These are phyloP conservation scores for Hypericum androsaemum DNA, from an alignment of 345 rosid genomes.

Conservation along the genomic window DNA sequence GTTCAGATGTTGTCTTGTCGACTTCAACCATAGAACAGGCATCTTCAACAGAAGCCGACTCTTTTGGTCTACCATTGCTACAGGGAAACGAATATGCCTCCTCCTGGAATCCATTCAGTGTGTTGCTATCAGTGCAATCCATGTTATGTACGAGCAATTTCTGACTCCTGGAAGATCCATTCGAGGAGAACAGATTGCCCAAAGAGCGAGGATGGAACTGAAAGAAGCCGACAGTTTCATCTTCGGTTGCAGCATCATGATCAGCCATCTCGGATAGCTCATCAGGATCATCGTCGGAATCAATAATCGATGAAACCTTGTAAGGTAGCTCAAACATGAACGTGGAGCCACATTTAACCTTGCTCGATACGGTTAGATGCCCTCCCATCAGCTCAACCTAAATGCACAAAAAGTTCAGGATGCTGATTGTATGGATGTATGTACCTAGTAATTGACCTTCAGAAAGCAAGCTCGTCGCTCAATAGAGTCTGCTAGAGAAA, in stretches of 20 bases:
- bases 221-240: constrained; percentile 61
- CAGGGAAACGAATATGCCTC: constrained; percentile 32
- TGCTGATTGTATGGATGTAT: no score
- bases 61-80: constrained; percentile 29
- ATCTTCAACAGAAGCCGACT: constrained; percentile 36
- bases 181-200: constrained; percentile 50
- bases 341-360: constrained; percentile 68
- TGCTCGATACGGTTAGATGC: constrained; percentile 72
- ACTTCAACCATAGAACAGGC: constrained; percentile 42
- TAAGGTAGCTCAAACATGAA: constrained; percentile 85
- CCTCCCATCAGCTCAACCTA: constrained; percentile 99
- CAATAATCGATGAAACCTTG: constrained; percentile 45
- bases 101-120: constrained; percentile 27
- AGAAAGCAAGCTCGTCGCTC: constrained; percentile 1
- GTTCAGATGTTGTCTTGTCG: constrained; percentile 35
- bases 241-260: constrained; percentile 47
- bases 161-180: constrained; percentile 37
- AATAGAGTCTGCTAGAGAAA: constrained; percentile 3
- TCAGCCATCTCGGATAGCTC: constrained; percentile 65
- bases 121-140: constrained; percentile 29
- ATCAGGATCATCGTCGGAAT: constrained; percentile 65
- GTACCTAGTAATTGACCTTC: no score
- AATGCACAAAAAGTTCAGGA: constrained; percentile 15
- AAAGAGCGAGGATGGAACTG: constrained; percentile 62
- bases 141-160: constrained; percentile 23